phyloP scores from a whole-genome alignment of 1,284 basidiomycete genomes.

The Microbotryomycetes sp. region DNA sequence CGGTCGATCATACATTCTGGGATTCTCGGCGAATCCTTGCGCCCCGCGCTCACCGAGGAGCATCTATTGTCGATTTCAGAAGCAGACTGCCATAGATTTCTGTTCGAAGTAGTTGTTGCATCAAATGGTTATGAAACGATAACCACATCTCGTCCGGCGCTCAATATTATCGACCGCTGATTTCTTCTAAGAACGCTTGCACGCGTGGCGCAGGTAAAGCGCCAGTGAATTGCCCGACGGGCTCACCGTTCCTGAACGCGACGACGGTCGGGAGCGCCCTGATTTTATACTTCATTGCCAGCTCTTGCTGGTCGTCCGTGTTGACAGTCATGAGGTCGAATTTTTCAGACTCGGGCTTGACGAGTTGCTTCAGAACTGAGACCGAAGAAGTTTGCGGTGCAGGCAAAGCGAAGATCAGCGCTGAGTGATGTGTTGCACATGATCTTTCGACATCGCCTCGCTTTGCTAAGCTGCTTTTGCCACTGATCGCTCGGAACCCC shows the following conservation, averaged over 20 bases:
- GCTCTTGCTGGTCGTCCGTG: constrained; percentile 19
- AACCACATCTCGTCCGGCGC: too few species aligned
- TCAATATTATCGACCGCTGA: not conserved
- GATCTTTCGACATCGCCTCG: not conserved
- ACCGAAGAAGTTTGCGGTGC: not conserved
- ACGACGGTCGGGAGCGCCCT: constrained; percentile 26
- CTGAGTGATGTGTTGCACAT: too few species aligned
- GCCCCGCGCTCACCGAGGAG: too few species aligned
- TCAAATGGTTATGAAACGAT: too few species aligned
- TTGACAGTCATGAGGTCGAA: constrained; percentile 16
- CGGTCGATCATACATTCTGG: too few species aligned
- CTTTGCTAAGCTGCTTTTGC: too few species aligned
- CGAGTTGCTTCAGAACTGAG: not conserved
- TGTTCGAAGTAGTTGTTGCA: too few species aligned
- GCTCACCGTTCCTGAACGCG: constrained; percentile 25
- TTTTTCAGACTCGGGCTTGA: not conserved
- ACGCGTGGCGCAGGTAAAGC: constrained; percentile 16
- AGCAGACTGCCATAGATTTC: too few species aligned
- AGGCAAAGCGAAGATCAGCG: too few species aligned
- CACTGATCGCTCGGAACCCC: too few species aligned
- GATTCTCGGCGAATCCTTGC: too few species aligned
- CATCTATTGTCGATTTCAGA: too few species aligned
- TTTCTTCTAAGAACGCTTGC: constrained; percentile 15
- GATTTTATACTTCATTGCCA: constrained; percentile 25
- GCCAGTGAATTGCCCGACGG: constrained; percentile 24